Conservation (phyloP, 2,329 filamentous ascomycete genomes). For the Scopulariopsis brevicaulis region DNA sequence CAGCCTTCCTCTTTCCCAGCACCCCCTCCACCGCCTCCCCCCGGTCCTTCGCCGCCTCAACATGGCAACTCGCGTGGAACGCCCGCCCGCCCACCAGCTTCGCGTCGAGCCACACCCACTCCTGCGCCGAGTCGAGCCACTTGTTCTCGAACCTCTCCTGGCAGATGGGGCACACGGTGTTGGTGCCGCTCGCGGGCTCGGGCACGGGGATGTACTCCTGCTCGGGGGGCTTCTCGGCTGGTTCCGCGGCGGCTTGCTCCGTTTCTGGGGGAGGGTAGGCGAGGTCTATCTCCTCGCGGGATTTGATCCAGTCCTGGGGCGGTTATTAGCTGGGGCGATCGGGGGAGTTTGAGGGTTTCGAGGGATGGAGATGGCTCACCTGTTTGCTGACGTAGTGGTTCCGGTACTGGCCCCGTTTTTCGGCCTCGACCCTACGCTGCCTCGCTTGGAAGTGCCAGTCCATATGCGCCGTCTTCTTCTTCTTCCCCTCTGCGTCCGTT, state of each 20-base stretch:
- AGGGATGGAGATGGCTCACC: conserved; percentile 34
- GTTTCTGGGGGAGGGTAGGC: conserved; percentile 29
- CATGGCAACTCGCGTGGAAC: conserved; percentile 84
- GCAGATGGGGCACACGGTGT: conserved; percentile 81
- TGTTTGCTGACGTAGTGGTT: conserved; percentile 92
- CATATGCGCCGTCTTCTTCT: conserved; percentile 82
- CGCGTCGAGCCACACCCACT: conserved; percentile 95
- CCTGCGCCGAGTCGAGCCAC: conserved; percentile 86
- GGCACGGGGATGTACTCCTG: conserved; percentile 74
- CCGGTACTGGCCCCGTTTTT: conserved; percentile 77
- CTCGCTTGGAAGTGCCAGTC: conserved; percentile 98
- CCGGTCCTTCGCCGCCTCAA: conserved; percentile 63
- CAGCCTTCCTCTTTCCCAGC: conserved; percentile 8
- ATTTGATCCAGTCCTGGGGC: conserved; percentile 78
- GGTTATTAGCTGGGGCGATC: background rate
- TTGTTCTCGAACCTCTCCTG: conserved; percentile 89
- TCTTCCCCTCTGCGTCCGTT: conserved; percentile 63
- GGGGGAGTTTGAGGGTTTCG: background rate
- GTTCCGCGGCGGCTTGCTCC: conserved; percentile 21
- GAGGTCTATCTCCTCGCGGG: conserved; percentile 66
- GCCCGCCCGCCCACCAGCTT: conserved; percentile 65
- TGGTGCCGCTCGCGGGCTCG: conserved; percentile 61
- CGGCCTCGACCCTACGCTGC: conserved; percentile 74
- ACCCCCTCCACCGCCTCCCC: conserved; percentile 14
- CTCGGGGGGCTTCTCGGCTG: conserved; percentile 34